phyloP scores from a whole-genome alignment of 208 protist species.

The Herpetomonas samuelpessoai region DNA sequence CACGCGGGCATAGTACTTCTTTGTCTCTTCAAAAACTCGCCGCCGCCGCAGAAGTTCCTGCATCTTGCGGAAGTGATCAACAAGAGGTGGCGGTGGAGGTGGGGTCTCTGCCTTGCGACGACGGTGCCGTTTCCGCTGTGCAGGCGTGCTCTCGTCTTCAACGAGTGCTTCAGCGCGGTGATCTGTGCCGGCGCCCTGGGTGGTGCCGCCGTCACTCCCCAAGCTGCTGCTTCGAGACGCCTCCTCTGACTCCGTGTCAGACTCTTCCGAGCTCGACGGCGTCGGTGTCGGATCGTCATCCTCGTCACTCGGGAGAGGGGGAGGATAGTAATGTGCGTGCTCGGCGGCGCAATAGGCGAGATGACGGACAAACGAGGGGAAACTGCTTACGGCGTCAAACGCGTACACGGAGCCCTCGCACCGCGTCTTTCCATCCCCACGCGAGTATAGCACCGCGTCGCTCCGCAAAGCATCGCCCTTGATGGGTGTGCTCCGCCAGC shows the following conservation, averaged over 20 bases:
- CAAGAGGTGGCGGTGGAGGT: conserved; percentile 20
- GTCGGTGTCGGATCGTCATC: conserved; percentile 28
- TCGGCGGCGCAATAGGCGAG: conserved; percentile 41
- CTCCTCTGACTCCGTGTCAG: not conserved
- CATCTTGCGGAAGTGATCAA: conserved; percentile 41
- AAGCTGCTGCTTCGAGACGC: not conserved
- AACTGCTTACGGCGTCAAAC: conserved; percentile 59
- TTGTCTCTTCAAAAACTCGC: conserved; percentile 52
- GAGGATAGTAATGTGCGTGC: conserved; percentile 47
- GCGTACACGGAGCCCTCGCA: conserved; percentile 42
- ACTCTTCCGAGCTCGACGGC: not conserved
- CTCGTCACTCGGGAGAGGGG: conserved; percentile 44
- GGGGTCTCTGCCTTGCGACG: conserved; percentile 2
- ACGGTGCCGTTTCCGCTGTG: conserved; percentile 17
- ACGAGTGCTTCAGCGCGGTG: not conserved
- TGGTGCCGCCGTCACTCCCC: not conserved
- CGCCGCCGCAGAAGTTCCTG: conserved; percentile 43
- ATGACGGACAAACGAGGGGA: conserved; percentile 57
- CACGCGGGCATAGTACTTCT: conserved; percentile 5
- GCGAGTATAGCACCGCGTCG: conserved; percentile 18
- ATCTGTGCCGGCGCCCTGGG: not conserved
- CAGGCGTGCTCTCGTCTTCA: not conserved
- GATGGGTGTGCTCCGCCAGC: not conserved
- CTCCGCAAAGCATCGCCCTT: not conserved
- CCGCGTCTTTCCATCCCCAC: conserved; percentile 25